phyloP scores from a whole-genome alignment of 495 filamentous ascomycete species.

The Daldinia decipiens region DNA sequence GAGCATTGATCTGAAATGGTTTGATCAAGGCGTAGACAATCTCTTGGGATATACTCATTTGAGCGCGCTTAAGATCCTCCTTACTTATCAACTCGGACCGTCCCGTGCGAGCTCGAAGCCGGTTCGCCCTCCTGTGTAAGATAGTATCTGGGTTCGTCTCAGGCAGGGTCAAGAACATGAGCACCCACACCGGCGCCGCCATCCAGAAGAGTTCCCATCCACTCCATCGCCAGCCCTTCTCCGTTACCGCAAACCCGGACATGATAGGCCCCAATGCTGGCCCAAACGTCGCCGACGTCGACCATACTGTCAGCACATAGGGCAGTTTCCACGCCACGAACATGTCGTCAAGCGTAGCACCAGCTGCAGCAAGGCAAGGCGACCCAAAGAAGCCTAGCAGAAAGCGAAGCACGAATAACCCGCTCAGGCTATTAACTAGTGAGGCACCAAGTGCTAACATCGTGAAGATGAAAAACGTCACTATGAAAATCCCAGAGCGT shows the following conservation, averaged over 20 bases:
- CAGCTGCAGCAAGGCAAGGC: constrained; percentile 82
- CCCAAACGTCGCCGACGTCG: constrained; percentile 50
- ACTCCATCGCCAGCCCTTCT: constrained; percentile 62
- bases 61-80: constrained; percentile 62
- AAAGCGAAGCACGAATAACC: constrained; percentile 77
- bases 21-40: constrained; percentile 68
- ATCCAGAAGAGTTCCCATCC: constrained; percentile 65
- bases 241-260: constrained; percentile 64
- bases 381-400: constrained; percentile 77
- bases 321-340: constrained; percentile 73
- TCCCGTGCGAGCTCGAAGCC: constrained; percentile 56
- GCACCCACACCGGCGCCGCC: constrained; percentile 56
- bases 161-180: constrained; percentile 56
- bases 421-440: constrained; percentile 73
- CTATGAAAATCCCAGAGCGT: constrained; percentile 74
- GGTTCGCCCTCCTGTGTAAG: constrained; percentile 50
- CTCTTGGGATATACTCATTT: constrained; percentile 55
- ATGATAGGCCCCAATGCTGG: constrained; percentile 65
- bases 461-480: constrained; percentile 73
- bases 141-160: constrained; percentile 61
- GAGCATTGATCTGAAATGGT: constrained; percentile 68
- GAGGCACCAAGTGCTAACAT: constrained; percentile 80
- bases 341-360: constrained; percentile 85
- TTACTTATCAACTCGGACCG: constrained; percentile 55
- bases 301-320: constrained; percentile 74